Evolutionary conservation across 179 eudicot genomes (phyloP).

Genomic region (Carnegiea gigantea): DNA sequence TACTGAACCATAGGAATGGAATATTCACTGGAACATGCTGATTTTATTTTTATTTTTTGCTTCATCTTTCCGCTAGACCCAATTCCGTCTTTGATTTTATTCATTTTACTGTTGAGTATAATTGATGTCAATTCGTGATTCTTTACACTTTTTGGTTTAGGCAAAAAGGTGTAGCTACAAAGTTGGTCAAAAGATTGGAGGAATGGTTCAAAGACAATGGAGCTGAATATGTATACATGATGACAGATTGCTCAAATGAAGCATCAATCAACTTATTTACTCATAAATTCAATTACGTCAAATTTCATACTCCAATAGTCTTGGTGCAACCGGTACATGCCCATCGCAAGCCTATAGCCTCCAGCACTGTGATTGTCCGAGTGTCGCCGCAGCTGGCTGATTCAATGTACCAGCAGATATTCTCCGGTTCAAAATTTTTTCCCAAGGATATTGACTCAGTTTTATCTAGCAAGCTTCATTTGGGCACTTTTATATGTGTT

Average conservation of each 20-base stretch:
- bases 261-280: conserved; percentile 81
- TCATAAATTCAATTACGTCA: conserved; percentile 47
- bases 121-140: background rate
- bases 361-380: conserved; percentile 37
- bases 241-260: conserved; percentile 68
- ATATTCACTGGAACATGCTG: conserved; percentile 19
- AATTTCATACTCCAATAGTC: conserved; percentile 56
- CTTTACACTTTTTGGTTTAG: conserved; percentile 34
- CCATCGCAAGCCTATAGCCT: conserved; percentile 53
- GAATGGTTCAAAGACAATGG: conserved; percentile 71
- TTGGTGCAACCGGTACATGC: conserved; percentile 85
- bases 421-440: conserved; percentile 49
- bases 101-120: too few species aligned
- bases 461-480: conserved; percentile 48
- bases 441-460: conserved; percentile 64
- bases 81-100: background rate
- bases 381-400: conserved; percentile 45
- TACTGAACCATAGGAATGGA: conserved; percentile 15
- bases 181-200: conserved; percentile 53
- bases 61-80: background rate
- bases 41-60: background rate
- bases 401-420: conserved; percentile 45
- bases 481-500: conserved; percentile 76
- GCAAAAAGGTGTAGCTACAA: conserved; percentile 68
- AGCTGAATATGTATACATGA: conserved; percentile 77